A percentile compares a stretch with the other conserved stretches of the same genome.
Conservation (phyloP, 2,329 filamentous ascomycete genomes). For the Calonectria montana region DNA sequence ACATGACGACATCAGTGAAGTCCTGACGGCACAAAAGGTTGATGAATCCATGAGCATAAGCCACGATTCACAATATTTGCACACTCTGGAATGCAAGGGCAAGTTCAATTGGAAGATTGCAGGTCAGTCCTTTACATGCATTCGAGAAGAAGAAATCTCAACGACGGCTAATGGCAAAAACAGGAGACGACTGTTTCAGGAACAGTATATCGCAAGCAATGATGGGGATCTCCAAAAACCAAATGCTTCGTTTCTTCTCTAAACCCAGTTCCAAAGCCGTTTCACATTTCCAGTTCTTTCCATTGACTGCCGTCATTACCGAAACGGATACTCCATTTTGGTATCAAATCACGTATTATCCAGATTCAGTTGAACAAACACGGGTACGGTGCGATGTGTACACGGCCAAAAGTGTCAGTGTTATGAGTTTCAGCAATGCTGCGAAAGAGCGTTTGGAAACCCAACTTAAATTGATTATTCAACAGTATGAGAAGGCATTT, state of each 20-base stretch:
- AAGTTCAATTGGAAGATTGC: slow-evolving; percentile 25
- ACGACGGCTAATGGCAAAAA: neutral
- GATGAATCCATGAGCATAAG: neutral
- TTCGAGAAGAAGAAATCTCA: neutral
- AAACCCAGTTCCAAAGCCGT: neutral
- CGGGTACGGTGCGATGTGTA: slow-evolving; percentile 27
- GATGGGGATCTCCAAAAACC: neutral
- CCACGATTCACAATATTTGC: neutral
- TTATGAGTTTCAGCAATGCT: neutral
- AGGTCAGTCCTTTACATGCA: neutral
- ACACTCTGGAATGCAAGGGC: slow-evolving; percentile 6
- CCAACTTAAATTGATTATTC: neutral
- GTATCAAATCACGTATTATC: slow-evolving; percentile 24
- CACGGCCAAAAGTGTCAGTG: neutral
- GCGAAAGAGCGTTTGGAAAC: neutral
- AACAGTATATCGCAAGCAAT: neutral
- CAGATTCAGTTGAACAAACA: slow-evolving; percentile 19
- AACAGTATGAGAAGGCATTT: neutral
- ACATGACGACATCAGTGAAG: neutral
- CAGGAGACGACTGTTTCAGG: neutral
- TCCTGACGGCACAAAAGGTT: neutral
- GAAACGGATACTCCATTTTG: slow-evolving; percentile 16
- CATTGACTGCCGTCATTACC: neutral
- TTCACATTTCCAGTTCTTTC: slow-evolving; percentile 1
- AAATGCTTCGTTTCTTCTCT: neutral